Base-by-base conservation (phyloP, 805 yeast genomes). In the Kodamaea laetipori region DNA sequence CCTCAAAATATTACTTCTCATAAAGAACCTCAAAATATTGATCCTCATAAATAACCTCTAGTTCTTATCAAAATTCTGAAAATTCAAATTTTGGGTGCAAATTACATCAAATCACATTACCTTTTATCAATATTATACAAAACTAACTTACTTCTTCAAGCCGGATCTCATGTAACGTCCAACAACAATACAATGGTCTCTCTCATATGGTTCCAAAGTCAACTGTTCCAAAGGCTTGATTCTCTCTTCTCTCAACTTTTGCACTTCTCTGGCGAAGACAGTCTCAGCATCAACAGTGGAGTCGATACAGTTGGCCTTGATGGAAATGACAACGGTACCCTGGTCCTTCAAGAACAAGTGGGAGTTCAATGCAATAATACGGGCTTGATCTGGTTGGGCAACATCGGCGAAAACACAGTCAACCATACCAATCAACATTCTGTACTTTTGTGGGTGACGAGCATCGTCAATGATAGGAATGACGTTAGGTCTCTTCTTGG, bases 311-410 rank as follows among this genome's bases (percentile, higher is more conserved):
- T 94, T 94, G 61, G 99, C 99, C 82, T 94, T 94, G 75, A 94
- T 94, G 62, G 98, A 92, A 65, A 94, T 94, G 54, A 94, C 94
- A 56, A 94, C 99, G 67, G 96, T 96, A 74, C 99, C 99, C 73
- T 85, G 90, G 72, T 94, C 97, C 74, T 94, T 94, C 68, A 94
- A 81, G 86, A 94, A 94, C 81, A 92, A 78, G 73, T 94, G 99
- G 46, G 98, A 84, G 82, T 94, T 94, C 68, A 94, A 82, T 42
- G 98, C 99, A 69, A 94, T 92, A 67, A 94, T 94, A 86, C 99
- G 95, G 58, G 99, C 99, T 78, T 94, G 99, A 76, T 94, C 99
- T 34, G 99, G 99, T 78, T 94, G 99, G 55, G 99, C 99, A 68
- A 94, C 99, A 80, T 94, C 99, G 51, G 99, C 99, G 65, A 94